phyloP scores from a whole-genome alignment of 1,139 yeast genomes.

The Ogataea hybrid region DNA sequence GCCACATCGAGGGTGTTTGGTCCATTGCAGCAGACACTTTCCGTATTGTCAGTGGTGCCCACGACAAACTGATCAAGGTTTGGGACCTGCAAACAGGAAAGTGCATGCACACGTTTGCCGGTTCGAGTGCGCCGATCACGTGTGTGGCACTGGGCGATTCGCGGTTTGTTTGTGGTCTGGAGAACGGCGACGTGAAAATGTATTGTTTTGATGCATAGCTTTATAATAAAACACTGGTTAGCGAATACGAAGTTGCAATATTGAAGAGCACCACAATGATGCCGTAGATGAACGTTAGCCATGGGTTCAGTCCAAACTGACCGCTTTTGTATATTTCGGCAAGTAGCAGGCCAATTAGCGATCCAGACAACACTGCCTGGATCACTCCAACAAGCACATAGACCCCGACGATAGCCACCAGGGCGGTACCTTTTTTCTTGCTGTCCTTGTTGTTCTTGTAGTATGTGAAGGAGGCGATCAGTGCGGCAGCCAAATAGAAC shows the following conservation, averaged over 20 bases:
- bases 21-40: too few relatives aligned
- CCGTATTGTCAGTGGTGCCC: too few relatives aligned
- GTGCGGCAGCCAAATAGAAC: conserved; percentile 65
- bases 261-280: conserved; percentile 64
- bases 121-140: conserved; percentile 70
- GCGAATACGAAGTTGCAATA: conserved; percentile 61
- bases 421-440: conserved; percentile 9
- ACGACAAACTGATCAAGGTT: too few relatives aligned
- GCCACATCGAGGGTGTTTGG: too few relatives aligned
- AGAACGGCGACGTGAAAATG: conserved; percentile 79
- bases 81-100: too few relatives aligned
- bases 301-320: conserved; percentile 79
- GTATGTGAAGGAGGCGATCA: conserved; percentile 55
- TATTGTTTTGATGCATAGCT: conserved; percentile 59
- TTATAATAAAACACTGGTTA: conserved; percentile 38
- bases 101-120: conserved; percentile 88
- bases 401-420: conserved; percentile 32
- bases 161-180: conserved; percentile 86
- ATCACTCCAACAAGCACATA: conserved; percentile 55
- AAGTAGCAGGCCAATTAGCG: conserved; percentile 66
- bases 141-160: conserved; percentile 92
- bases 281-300: conserved; percentile 89
- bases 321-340: conserved; percentile 77
- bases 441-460: conserved; percentile 17
- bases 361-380: conserved; percentile 70